Conservation (phyloP, 2,329 filamentous ascomycete species). For the Hymenoscyphus salicellus region DNA sequence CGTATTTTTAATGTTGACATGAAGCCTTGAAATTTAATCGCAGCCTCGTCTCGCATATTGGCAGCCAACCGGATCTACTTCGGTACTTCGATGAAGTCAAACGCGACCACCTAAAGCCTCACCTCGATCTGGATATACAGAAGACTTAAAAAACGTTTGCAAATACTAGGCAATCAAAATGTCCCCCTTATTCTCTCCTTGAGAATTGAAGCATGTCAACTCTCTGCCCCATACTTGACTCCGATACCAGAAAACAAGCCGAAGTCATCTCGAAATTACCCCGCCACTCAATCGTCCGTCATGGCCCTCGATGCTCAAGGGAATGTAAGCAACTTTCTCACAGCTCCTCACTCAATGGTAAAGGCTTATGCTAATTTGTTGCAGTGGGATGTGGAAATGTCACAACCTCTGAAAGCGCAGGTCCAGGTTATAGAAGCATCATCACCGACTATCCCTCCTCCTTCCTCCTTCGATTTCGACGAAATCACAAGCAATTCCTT, state of each 20-base stretch:
- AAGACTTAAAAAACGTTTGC: too few relatives aligned
- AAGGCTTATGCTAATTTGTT: too few relatives aligned
- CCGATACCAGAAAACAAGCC: neutral
- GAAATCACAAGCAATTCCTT: conserved; percentile 1
- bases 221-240: too few relatives aligned
- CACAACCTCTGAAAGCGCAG: conserved; percentile 24
- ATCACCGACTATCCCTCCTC: neutral
- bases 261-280: neutral
- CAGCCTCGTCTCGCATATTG: too few relatives aligned
- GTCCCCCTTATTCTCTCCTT: neutral
- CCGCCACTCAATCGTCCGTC: neutral
- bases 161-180: neutral
- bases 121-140: too few relatives aligned
- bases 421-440: neutral
- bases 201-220: neutral
- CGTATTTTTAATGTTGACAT: too few relatives aligned
- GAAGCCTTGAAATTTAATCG: too few relatives aligned
- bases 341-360: too few relatives aligned
- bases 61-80: too few relatives aligned
- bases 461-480: neutral
- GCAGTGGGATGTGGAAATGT: conserved; percentile 34
- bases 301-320: conserved; percentile 34
- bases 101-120: too few relatives aligned
- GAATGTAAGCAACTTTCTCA: conserved; percentile 16
- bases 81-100: too few relatives aligned